Evolutionary conservation across 192 early-diverging fungal species (phyloP).

Genomic region (Linderina pennispora): DNA sequence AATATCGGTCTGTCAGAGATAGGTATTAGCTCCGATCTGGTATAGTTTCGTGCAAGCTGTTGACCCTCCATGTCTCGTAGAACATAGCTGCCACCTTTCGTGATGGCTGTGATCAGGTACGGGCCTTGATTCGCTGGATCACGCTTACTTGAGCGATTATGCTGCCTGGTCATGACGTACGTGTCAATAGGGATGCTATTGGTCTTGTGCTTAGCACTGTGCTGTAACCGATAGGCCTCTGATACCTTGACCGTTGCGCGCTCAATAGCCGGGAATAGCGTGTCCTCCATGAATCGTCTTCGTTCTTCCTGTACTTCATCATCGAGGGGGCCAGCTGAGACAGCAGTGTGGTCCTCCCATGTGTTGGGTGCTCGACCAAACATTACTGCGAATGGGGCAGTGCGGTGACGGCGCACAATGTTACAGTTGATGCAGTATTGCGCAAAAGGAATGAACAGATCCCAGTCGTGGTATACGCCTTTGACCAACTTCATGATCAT

Average conservation of each 20-base stretch:
- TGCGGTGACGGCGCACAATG: conserved; percentile 12
- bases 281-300: conserved; percentile 2
- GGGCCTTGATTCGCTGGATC: conserved; percentile 16
- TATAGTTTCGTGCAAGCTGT: conserved; percentile 6
- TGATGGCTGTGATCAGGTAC: conserved; percentile 9
- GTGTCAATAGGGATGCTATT: conserved; percentile 1
- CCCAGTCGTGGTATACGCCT: conserved; percentile 16
- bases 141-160: conserved; percentile 5
- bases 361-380: conserved; percentile 32
- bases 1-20: conserved; percentile 5
- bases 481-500: conserved; percentile 24
- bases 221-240: conserved; percentile 1
- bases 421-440: conserved; percentile 36
- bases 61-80: conserved; percentile 18
- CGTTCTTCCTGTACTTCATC: not conserved
- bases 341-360: conserved; percentile 17
- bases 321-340: not conserved
- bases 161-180: conserved; percentile 8
- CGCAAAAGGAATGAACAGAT: conserved; percentile 19
- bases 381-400: conserved; percentile 40
- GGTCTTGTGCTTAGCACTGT: conserved; percentile 9
- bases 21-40: conserved; percentile 9
- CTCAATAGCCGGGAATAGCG: not conserved
- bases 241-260: not conserved
- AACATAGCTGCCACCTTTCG: conserved; percentile 10